A percentile compares a stretch with the other conserved stretches of the same genome.
Conservation (phyloP, 768 basidiomycete species). For the Cytidiella melzeri region DNA sequence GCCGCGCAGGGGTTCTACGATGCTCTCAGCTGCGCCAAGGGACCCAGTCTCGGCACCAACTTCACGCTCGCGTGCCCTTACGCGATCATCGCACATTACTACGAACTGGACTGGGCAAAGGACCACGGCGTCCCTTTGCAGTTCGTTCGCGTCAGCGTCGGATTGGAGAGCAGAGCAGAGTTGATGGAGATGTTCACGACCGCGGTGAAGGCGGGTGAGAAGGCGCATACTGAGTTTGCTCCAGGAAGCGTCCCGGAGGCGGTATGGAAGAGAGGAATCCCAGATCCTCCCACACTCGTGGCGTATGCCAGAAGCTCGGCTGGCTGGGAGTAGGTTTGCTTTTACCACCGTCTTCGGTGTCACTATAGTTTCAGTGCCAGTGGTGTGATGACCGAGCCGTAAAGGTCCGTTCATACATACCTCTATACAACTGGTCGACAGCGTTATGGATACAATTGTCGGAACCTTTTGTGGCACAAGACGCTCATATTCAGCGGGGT, state of each 20-base stretch:
- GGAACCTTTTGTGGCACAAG: too few relatives aligned
- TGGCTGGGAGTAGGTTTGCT: not conserved
- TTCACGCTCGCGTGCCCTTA: slow-evolving; percentile 95
- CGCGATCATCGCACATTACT: slow-evolving; percentile 85
- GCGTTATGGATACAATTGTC: too few relatives aligned
- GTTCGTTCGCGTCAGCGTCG: slow-evolving; percentile 84
- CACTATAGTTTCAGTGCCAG: too few relatives aligned
- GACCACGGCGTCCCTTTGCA: slow-evolving; percentile 78
- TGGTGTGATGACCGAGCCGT: too few relatives aligned
- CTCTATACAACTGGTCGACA: too few relatives aligned
- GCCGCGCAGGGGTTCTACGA: slow-evolving; percentile 84
- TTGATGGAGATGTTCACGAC: slow-evolving; percentile 52
- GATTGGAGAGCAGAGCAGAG: slow-evolving; percentile 65
- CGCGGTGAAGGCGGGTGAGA: slow-evolving; percentile 72
- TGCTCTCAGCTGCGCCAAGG: slow-evolving; percentile 75
- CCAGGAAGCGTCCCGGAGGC: not conserved
- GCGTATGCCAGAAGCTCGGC: not conserved
- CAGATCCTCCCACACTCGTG: not conserved
- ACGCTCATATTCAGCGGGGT: too few relatives aligned
- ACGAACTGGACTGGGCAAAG: slow-evolving; percentile 88
- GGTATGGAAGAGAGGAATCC: not conserved
- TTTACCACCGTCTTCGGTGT: too few relatives aligned
- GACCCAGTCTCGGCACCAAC: slow-evolving; percentile 90
- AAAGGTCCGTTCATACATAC: too few relatives aligned
- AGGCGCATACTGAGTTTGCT: not conserved